Percentiles rank a stretch among this genome's conserved stretches.
phyloP scores from a whole-genome alignment of 768 basidiomycete genomes.

The Melanogaster broomeanus region DNA sequence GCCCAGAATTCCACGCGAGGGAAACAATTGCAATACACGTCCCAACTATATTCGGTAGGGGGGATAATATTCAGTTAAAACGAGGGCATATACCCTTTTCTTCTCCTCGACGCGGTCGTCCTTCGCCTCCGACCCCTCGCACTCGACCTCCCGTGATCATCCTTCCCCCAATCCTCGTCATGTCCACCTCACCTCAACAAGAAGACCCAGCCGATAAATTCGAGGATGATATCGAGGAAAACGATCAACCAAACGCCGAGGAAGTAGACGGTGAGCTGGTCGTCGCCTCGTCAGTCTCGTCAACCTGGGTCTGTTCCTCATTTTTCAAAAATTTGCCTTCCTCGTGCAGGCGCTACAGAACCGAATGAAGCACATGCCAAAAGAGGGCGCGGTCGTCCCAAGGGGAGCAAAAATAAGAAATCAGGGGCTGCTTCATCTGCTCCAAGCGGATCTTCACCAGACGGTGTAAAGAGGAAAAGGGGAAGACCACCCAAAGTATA shows the following conservation, averaged over 20 bases:
- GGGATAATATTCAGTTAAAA: constrained; percentile 75
- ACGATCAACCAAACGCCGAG: constrained; percentile 42
- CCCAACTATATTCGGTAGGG: constrained; percentile 71
- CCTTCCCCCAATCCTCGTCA: constrained; percentile 32
- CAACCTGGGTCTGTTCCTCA: constrained; percentile 11
- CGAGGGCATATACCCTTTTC: constrained; percentile 64
- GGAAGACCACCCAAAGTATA: constrained; percentile 55
- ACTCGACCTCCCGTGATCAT: constrained; percentile 26
- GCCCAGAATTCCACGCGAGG: constrained; percentile 61
- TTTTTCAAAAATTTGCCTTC: constrained; percentile 22
- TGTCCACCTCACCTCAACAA: constrained; percentile 65
- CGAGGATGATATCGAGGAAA: constrained; percentile 58
- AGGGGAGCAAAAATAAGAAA: constrained; percentile 82
- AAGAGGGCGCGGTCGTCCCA: constrained; percentile 86
- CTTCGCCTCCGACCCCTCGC: constrained; percentile 19
- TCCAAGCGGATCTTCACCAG: constrained; percentile 29
- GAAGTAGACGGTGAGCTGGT: constrained; percentile 32
- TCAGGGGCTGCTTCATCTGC: constrained; percentile 36
- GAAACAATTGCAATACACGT: constrained; percentile 63
- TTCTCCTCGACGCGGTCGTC: constrained; percentile 43
- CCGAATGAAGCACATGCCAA: constrained; percentile 47
- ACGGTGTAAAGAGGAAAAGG: constrained; percentile 43
- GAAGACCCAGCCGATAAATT: constrained; percentile 57
- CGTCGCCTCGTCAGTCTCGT: constrained; percentile 10
- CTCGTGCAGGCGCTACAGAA: constrained; percentile 40